These are phyloP conservation scores for Monosporascus sp. DNA, from an alignment of 2,329 filamentous ascomycete species.

Conservation along the genomic window DNA sequence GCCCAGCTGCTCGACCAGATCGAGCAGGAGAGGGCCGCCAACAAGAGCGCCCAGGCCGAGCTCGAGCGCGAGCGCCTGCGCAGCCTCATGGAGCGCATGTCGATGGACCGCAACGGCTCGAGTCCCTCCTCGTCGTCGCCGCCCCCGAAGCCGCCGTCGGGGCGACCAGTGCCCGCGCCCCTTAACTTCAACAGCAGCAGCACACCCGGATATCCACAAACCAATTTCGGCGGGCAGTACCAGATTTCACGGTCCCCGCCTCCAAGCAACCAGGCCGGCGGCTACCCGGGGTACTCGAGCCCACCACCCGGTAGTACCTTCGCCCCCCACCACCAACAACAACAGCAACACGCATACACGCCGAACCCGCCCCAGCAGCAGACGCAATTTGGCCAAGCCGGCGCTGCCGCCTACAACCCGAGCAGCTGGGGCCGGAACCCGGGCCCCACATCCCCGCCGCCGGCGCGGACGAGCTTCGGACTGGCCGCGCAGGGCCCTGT, in stretches of 20 bases:
- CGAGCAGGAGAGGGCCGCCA: slow-evolving; percentile 67
- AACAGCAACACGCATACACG: slow-evolving; percentile 26
- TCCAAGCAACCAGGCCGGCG: slow-evolving; percentile 35
- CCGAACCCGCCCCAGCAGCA: slow-evolving; percentile 32
- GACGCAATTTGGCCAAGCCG: slow-evolving; percentile 40
- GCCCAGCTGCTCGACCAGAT: slow-evolving; percentile 85
- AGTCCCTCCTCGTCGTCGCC: slow-evolving; percentile 35
- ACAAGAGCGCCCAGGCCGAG: slow-evolving; percentile 60
- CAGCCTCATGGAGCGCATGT: slow-evolving; percentile 92
- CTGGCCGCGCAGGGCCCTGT: slow-evolving; percentile 31
- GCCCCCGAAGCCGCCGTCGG: slow-evolving; percentile 30
- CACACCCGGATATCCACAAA: slow-evolving; percentile 46
- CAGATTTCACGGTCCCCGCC: slow-evolving; percentile 53
- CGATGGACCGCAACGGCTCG: slow-evolving; percentile 56
- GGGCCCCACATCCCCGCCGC: slow-evolving; percentile 42
- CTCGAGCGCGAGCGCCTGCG: slow-evolving; percentile 80
- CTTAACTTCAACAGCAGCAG: slow-evolving; percentile 41
- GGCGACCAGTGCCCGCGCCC: slow-evolving; percentile 37
- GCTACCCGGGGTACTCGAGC: slow-evolving; percentile 38
- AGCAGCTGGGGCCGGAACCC: slow-evolving; percentile 54
- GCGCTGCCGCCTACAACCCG: slow-evolving; percentile 46
- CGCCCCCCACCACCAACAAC: slow-evolving; percentile 28
- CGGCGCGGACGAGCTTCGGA: slow-evolving; percentile 32
- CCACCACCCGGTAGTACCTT: slow-evolving; percentile 31
- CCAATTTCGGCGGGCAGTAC: slow-evolving; percentile 52